Conservation (phyloP, 768 basidiomycete species). For the Trametes cinnabarina region DNA sequence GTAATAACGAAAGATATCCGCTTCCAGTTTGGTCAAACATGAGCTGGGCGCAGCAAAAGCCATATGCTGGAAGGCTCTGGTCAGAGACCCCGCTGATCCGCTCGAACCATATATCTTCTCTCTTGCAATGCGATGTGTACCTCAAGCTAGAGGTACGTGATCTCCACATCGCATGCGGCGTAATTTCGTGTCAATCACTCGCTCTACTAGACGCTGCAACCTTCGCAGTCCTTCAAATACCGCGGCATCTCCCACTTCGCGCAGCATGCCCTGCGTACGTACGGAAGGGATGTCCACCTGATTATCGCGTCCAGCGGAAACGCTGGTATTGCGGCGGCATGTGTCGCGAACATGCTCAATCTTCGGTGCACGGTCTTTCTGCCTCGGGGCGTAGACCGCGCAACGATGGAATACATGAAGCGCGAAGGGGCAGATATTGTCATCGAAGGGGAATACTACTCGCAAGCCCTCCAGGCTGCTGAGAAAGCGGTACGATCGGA, state of each 20-base stretch:
- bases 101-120: slow-evolving; percentile 56
- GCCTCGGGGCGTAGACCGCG: slow-evolving; percentile 49
- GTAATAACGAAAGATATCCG: too few species aligned
- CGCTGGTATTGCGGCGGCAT: slow-evolving; percentile 71
- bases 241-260: slow-evolving; percentile 67
- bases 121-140: slow-evolving; percentile 51
- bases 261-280: slow-evolving; percentile 45
- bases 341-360: slow-evolving; percentile 53
- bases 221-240: slow-evolving; percentile 74
- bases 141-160: slow-evolving; percentile 68
- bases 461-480: slow-evolving; percentile 56
- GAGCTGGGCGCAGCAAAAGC: too few species aligned
- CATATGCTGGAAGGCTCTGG: slow-evolving; percentile 41
- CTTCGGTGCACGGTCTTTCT: slow-evolving; percentile 68
- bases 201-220: slow-evolving; percentile 61
- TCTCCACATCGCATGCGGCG: neutral
- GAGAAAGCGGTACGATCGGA: slow-evolving; percentile 43
- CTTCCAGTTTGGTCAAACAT: too few species aligned
- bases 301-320: slow-evolving; percentile 77
- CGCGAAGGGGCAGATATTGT: slow-evolving; percentile 56
- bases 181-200: neutral
- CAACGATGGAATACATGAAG: slow-evolving; percentile 49
- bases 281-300: slow-evolving; percentile 57
- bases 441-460: slow-evolving; percentile 55
- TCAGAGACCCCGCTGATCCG: slow-evolving; percentile 63